phyloP scores from a whole-genome alignment of 257 asterid species.

The Mitragyna speciosa region DNA sequence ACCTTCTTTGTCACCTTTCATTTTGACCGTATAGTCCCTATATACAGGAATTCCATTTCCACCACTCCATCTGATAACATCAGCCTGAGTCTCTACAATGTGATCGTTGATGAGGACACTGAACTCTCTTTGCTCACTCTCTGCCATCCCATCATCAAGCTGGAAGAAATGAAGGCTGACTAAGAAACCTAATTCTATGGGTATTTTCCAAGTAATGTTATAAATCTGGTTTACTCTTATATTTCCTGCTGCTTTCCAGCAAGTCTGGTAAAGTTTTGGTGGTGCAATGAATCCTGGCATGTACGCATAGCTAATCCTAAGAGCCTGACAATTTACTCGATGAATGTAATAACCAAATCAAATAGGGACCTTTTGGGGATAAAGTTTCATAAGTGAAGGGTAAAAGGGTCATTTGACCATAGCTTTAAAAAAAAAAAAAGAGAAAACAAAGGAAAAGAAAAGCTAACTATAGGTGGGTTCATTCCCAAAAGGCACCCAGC shows the following conservation, averaged over 20 bases:
- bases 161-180: slow-evolving; percentile 15
- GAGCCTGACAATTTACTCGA: slow-evolving; percentile 17
- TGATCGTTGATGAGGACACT: slow-evolving; percentile 22
- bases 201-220: slow-evolving; percentile 4
- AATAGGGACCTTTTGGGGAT: too few relatives aligned
- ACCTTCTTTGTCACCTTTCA: slow-evolving; percentile 5
- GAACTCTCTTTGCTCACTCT: neutral
- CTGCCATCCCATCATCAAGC: neutral
- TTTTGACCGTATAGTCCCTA: slow-evolving; percentile 9
- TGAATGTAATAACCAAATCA: too few relatives aligned
- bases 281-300: slow-evolving; percentile 5
- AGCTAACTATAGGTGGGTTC: too few relatives aligned
- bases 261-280: slow-evolving; percentile 14
- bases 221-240: neutral
- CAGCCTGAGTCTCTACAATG: slow-evolving; percentile 5
- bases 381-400: too few relatives aligned
- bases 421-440: too few relatives aligned
- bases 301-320: neutral
- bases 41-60: slow-evolving; percentile 11
- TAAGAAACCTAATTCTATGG: slow-evolving; percentile 8
- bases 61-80: slow-evolving; percentile 9
- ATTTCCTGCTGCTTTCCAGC: neutral
- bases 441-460: too few relatives aligned
- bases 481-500: too few relatives aligned
- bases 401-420: too few relatives aligned